These are phyloP conservation scores for Babesia sp. DNA, from an alignment of 169 alveolate species.

Conservation along the genomic window DNA sequence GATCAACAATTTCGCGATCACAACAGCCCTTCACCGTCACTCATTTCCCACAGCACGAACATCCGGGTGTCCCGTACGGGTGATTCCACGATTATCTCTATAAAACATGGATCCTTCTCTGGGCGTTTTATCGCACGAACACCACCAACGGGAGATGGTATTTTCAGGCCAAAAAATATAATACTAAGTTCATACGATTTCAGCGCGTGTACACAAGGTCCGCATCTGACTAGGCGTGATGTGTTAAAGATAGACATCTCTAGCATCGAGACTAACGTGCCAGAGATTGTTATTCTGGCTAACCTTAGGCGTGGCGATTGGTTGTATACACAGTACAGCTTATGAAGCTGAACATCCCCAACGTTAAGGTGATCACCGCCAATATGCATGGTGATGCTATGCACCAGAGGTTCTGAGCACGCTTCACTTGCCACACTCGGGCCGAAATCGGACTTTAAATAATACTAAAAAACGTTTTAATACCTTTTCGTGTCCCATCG, in stretches of 20 bases:
- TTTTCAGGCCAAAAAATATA: not conserved
- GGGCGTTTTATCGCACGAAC: not conserved
- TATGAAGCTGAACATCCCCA: conserved; percentile 78
- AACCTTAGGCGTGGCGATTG: not conserved
- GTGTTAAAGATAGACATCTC: not conserved
- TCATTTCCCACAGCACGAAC: not conserved
- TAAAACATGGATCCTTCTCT: not conserved
- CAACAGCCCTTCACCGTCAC: not conserved
- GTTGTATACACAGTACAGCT: not conserved
- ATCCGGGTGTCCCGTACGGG: not conserved
- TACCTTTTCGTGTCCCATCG: no score
- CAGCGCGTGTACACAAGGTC: not conserved
- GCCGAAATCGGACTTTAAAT: no score
- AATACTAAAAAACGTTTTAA: no score
- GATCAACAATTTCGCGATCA: not conserved
- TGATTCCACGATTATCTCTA: not conserved
- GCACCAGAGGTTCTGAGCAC: conserved; percentile 38
- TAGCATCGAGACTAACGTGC: not conserved
- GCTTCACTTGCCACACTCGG: no score
- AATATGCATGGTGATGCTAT: conserved; percentile 48
- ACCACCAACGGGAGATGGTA: not conserved
- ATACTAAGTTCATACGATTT: not conserved
- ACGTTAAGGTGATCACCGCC: conserved; percentile 71
- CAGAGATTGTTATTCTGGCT: not conserved
- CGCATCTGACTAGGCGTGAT: not conserved